Evolutionary conservation across 2,329 filamentous ascomycete species (phyloP).

Genomic region (Aspergillus neoniger): DNA sequence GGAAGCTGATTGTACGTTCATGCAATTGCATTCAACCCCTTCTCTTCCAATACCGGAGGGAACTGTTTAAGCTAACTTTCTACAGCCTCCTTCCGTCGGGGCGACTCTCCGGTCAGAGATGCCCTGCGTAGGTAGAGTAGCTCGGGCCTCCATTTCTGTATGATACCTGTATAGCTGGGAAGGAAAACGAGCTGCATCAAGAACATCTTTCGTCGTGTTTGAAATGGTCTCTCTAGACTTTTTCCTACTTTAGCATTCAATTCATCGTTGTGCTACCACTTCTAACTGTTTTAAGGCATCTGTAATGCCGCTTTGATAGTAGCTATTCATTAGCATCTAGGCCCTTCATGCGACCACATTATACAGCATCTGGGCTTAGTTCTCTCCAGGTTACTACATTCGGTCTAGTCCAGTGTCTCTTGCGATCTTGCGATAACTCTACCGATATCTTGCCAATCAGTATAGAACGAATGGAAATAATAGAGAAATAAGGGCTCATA

Average conservation of each 20-base stretch:
- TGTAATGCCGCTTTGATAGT: neutral
- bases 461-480: neutral
- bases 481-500: neutral
- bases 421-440: no score
- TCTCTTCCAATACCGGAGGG: neutral
- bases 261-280: slow-evolving; percentile 15
- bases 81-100: slow-evolving; percentile 48
- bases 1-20: slow-evolving; percentile 81
- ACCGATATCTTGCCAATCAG: neutral
- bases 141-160: slow-evolving; percentile 31
- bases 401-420: no score
- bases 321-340: neutral
- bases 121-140: slow-evolving; percentile 39
- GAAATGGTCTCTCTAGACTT: slow-evolving; percentile 24
- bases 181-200: slow-evolving; percentile 19
- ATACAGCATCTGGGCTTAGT: neutral
- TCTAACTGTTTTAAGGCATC: neutral
- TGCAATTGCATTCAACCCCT: neutral
- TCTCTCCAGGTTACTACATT: neutral
- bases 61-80: slow-evolving; percentile 15
- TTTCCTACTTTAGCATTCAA: slow-evolving; percentile 22
- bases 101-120: slow-evolving; percentile 43
- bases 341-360: neutral
- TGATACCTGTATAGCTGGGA: slow-evolving; percentile 42
- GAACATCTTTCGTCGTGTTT: slow-evolving; percentile 17